These are phyloP conservation scores for Talaromyces trachyspermus DNA, from an alignment of 495 filamentous ascomycete species.

Conservation along the genomic window DNA sequence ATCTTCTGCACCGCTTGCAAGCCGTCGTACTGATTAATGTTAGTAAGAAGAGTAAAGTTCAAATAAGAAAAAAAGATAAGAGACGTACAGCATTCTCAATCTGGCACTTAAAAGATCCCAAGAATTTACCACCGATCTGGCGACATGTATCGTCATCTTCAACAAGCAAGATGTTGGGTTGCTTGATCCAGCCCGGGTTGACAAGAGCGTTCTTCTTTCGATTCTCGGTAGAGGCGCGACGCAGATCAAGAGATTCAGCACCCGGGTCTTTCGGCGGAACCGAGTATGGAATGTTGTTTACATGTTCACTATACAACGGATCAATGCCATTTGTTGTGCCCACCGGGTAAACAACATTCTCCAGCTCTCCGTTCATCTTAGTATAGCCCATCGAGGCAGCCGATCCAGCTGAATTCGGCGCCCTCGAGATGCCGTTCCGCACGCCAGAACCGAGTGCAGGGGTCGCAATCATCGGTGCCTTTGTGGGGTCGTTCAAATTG, in stretches of 20 bases:
- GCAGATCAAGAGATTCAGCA: slow-evolving; percentile 23
- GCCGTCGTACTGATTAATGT: slow-evolving; percentile 63
- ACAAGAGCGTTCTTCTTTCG: slow-evolving; percentile 62
- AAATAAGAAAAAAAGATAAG: too few relatives aligned
- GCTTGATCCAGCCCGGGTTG: slow-evolving; percentile 74
- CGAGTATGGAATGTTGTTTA: slow-evolving; percentile 84
- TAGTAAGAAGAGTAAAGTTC: background rate
- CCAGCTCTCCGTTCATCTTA: slow-evolving; percentile 55
- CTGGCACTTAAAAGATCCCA: slow-evolving; percentile 78
- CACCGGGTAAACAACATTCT: slow-evolving; percentile 83
- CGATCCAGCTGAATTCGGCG: slow-evolving; percentile 43
- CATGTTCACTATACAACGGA: slow-evolving; percentile 88
- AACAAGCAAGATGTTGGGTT: slow-evolving; percentile 82
- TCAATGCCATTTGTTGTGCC: slow-evolving; percentile 87
- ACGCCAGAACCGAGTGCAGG: slow-evolving; percentile 33
- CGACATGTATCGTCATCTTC: slow-evolving; percentile 94
- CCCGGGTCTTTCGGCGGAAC: slow-evolving; percentile 56
- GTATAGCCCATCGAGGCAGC: slow-evolving; percentile 44
- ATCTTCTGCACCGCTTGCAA: slow-evolving; percentile 91
- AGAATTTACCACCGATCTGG: slow-evolving; percentile 88
- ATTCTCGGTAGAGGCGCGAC: slow-evolving; percentile 42
- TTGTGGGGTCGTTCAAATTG: slow-evolving; percentile 64
- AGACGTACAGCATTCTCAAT: slow-evolving; percentile 85
- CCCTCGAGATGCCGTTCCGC: slow-evolving; percentile 31
- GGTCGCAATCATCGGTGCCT: slow-evolving; percentile 39